A percentile compares a stretch with the other conserved stretches of the same genome.
Conservation (phyloP, 257 asterid species). For the Solanum rostratum region DNA sequence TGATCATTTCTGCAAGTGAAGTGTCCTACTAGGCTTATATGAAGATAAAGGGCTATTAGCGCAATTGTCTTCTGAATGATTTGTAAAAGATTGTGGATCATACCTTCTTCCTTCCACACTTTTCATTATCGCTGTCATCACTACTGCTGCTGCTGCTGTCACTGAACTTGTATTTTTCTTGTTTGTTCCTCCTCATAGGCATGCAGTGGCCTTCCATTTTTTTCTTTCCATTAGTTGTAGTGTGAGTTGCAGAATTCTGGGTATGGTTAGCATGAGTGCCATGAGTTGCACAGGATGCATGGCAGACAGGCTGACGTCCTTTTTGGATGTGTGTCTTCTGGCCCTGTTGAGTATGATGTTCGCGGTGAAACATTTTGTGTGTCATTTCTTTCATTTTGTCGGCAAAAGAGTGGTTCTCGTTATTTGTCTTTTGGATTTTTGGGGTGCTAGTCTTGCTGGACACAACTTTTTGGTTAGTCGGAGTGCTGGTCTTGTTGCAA, state of each 20-base stretch:
- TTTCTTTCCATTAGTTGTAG: background rate
- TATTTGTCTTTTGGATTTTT: background rate
- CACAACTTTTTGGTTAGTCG: background rate
- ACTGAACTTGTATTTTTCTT: background rate
- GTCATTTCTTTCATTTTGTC: constrained; percentile 5
- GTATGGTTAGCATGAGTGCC: background rate
- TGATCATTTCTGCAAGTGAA: constrained; percentile 2
- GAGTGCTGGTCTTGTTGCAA: background rate
- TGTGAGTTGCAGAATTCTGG: background rate
- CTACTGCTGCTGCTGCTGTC: constrained; percentile 7
- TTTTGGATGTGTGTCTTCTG: background rate
- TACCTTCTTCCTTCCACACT: constrained; percentile 1
- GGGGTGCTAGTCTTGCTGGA: background rate
- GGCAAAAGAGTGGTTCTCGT: background rate
- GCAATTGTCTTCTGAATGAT: background rate
- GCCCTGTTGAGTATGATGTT: background rate
- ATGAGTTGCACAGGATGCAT: background rate
- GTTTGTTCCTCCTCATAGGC: constrained; percentile 2
- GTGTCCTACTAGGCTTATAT: background rate
- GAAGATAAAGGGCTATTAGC: background rate
- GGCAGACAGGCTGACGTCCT: background rate
- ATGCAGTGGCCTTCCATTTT: constrained; percentile 4
- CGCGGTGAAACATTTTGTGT: constrained; percentile 4
- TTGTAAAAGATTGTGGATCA: background rate
- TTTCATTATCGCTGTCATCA: constrained; percentile 4